These are phyloP conservation scores for Spizellomyces punctatus DNA, from an alignment of 192 early-diverging fungal genomes.

Conservation along the genomic window DNA sequence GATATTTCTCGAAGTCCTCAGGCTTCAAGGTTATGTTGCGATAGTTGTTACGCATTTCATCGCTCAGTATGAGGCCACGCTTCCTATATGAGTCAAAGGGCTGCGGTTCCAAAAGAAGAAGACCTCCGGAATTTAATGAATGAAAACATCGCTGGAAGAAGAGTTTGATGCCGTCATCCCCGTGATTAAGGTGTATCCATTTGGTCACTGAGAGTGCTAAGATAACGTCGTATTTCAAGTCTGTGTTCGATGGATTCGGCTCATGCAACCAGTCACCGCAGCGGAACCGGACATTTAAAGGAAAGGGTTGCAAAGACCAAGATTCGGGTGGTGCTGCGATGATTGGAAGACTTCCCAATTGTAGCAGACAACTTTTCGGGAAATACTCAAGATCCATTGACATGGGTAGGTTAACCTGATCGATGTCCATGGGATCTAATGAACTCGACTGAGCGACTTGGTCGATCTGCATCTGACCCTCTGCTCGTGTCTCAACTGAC, in stretches of 20 bases:
- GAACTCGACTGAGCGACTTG: neutral
- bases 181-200: conserved; percentile 80
- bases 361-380: conserved; percentile 47
- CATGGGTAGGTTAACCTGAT: neutral
- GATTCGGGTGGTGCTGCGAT: conserved; percentile 12
- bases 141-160: conserved; percentile 71
- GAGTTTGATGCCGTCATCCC: conserved; percentile 64
- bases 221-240: conserved; percentile 61
- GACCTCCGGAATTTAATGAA: conserved; percentile 57
- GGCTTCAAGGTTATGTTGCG: conserved; percentile 20
- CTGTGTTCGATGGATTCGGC: conserved; percentile 17
- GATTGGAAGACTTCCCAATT: conserved; percentile 44
- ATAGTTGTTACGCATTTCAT: conserved; percentile 12
- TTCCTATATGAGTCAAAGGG: conserved; percentile 55
- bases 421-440: neutral
- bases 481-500: neutral
- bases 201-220: conserved; percentile 74
- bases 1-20: conserved; percentile 13
- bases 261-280: conserved; percentile 62
- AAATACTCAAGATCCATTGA: conserved; percentile 49
- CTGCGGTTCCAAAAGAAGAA: conserved; percentile 76
- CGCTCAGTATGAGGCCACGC: conserved; percentile 14
- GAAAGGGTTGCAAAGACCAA: conserved; percentile 44
- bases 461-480: neutral
- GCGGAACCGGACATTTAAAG: conserved; percentile 63